Base-by-base conservation (phyloP, 805 yeast species). In the Candida rishiriensis region DNA sequence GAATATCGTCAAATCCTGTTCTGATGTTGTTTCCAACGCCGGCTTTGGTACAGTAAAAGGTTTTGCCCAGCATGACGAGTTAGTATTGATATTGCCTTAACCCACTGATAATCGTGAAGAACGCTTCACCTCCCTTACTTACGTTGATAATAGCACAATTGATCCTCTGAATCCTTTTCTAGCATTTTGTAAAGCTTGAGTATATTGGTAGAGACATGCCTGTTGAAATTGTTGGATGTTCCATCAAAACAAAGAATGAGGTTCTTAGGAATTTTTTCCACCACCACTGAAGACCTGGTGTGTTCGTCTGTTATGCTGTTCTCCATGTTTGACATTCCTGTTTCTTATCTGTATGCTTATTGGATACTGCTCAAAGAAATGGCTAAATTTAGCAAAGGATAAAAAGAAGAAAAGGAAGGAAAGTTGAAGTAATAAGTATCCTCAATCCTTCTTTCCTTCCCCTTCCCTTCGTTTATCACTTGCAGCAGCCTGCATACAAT, bases 211-310 rank as follows among this genome's bases (percentile, higher is more conserved):
- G 72, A 73, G 0, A 83, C 80, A 18, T 66, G 61, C 0, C 74
- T 70, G 1, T 83, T 83, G 59, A 81, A 80, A 48, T 75, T 75
- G 51, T 73, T 78, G 29, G 69, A 74, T 0, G 86, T 81, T 1
- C 86, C 86, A 64, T 81, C 86, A 40, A 81, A 72, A 54, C 86
- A 81, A 11, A 81, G 56, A 1, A 81, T 63, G 18, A 81, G 61
- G 49, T 73, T 78, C 55, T 72, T 75, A 34, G 53, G 38, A 12
- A 10, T 29, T 38, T 10, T 33, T 29, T 15, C 41, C 13, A 17
- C 5, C 13, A 17, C 5, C 29, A 21, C 7, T 21, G 26, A 7
- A 21, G 7, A 7, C 26, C 7, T 21, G 26, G 26, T 4, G 7
- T 21, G 7, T 21, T 21, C 26, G 26, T 5, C 26, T 7, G 7